Conservation (phyloP, 148 eudicot genomes). For the Salicornia ramosissima region DNA sequence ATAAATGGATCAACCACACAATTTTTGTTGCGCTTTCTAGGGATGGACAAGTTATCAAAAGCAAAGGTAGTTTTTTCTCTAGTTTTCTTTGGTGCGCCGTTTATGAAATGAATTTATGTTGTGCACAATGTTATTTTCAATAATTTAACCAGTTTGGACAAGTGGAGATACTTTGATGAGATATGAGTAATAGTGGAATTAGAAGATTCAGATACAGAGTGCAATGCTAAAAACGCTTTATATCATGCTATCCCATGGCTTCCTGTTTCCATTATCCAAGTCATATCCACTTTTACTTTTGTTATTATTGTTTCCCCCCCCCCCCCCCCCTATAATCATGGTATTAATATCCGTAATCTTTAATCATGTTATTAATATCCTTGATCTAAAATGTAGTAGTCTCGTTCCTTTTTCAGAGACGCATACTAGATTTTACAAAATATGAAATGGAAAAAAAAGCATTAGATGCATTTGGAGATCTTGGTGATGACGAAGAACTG, state of each 20-base stretch:
- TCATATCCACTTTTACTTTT: neutral
- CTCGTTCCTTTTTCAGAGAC: slow-evolving; percentile 45
- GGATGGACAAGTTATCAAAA: slow-evolving; percentile 66
- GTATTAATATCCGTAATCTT: neutral
- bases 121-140: too few relatives aligned
- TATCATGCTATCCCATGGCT: neutral
- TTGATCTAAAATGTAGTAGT: neutral
- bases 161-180: neutral
- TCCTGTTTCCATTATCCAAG: neutral
- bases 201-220: too few relatives aligned
- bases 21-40: slow-evolving; percentile 54
- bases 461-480: slow-evolving; percentile 77
- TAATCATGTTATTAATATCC: neutral
- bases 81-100: slow-evolving; percentile 6
- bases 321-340: neutral
- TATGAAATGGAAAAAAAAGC: slow-evolving; percentile 87
- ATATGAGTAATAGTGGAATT: too few relatives aligned
- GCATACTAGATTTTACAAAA: slow-evolving; percentile 81
- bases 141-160: too few relatives aligned
- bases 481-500: slow-evolving; percentile 92
- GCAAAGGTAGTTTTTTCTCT: slow-evolving; percentile 52
- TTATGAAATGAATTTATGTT: neutral
- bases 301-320: neutral
- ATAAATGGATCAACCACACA: slow-evolving; percentile 93
- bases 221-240: neutral